These are phyloP conservation scores for Suhomyces vadensis DNA, from an alignment of 805 yeast species.

Conservation along the genomic window DNA sequence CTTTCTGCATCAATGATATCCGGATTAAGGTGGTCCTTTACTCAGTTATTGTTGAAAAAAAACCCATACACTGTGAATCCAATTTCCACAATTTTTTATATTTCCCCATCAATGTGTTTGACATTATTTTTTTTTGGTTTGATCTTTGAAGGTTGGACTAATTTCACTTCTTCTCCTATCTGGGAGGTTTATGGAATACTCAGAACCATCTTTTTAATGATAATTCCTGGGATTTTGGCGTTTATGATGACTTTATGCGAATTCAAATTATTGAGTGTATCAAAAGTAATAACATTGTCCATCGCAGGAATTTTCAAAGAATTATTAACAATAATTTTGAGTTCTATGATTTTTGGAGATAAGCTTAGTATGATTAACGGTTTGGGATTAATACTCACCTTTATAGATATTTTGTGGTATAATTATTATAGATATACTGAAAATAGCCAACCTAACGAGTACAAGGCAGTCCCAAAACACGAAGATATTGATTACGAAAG, in stretches of 20 bases:
- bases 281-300: slow-evolving; percentile 82
- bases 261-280: slow-evolving; percentile 75
- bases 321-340: slow-evolving; percentile 73
- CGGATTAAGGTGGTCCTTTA: slow-evolving; percentile 93
- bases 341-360: slow-evolving; percentile 74
- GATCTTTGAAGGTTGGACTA: slow-evolving; percentile 64
- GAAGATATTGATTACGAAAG: slow-evolving; percentile 2
- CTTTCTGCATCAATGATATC: slow-evolving; percentile 76
- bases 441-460: slow-evolving; percentile 12
- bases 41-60: slow-evolving; percentile 73
- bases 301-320: slow-evolving; percentile 95
- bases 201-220: slow-evolving; percentile 56
- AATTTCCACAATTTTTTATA: slow-evolving; percentile 74
- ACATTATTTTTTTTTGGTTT: slow-evolving; percentile 63
- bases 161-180: slow-evolving; percentile 53
- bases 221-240: slow-evolving; percentile 84
- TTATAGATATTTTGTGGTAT: slow-evolving; percentile 80
- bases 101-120: slow-evolving; percentile 81
- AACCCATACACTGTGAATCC: slow-evolving; percentile 69
- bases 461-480: slow-evolving; percentile 7
- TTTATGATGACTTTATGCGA: slow-evolving; percentile 89
- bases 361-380: slow-evolving; percentile 63
- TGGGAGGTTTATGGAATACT: slow-evolving; percentile 65
- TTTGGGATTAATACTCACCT: slow-evolving; percentile 72
- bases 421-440: slow-evolving; percentile 58